Base-by-base conservation (phyloP, 345 rosid genomes). In the Salix exigua region DNA sequence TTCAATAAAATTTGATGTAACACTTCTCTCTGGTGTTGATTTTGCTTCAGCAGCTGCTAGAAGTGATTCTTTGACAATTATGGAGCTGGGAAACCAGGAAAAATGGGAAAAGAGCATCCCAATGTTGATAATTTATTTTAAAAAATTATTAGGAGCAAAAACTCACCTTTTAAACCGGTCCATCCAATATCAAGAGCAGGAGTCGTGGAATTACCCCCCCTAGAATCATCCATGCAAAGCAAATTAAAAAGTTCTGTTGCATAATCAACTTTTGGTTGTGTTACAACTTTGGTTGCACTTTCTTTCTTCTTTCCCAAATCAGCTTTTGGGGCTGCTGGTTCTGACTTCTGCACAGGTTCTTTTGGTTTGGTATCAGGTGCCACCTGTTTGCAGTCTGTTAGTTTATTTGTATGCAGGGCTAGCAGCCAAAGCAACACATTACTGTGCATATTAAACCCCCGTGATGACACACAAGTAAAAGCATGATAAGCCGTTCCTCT, bases 161-260 rank as follows among this genome's bases (percentile, higher is more conserved):
- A 71, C 79, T 60, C 80, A 85, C 88, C 55, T 51, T 74, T 58
- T 9, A 79, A 79, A 78, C 28, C 73, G 40, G 68, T 48, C 81
- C 75, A 74, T 13, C 76, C 55, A 74, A 38, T 73, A 35, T 66
- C 73, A 60, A 51, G 66, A 25, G 71, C 51, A 40, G 79, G 64
- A 70, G 66, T 7, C 63, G 75, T 77, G 25, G 76, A 75, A 68
- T 31, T 71, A 30, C 75, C 86, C 79, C 72, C 83, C 33, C 80
- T 77, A 5, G 87, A 77, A 82, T 85, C 81, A 21, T 88, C 91
- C 85, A 84, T 65, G 79, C 79, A 80, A 66, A 91, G 89, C 87
- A 91, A 66, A 68, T 87, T 86, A 81, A 89, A 89, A 78, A 89
- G 93, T 66, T 89, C 90, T 11, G 92, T 89, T 17, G 90, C 89